Conservation (phyloP, 306 rosid species). For the Lagenaria siceraria region DNA sequence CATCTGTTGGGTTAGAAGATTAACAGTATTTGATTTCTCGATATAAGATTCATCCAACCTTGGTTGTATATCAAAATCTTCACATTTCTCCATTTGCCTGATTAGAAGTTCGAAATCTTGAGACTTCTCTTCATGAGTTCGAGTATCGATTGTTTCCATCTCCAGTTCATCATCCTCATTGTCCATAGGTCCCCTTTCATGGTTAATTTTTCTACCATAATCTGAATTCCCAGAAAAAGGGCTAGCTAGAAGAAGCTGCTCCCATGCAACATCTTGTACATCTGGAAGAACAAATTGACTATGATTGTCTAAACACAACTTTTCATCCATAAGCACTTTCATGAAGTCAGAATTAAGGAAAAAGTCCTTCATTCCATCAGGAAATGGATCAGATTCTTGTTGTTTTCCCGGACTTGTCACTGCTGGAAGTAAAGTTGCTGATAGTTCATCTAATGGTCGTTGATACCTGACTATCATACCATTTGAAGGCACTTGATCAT, state of each 20-base stretch:
- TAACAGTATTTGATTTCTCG: slow-evolving; percentile 25
- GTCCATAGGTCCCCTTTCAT: slow-evolving; percentile 13
- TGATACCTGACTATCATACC: slow-evolving; percentile 57
- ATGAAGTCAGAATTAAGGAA: slow-evolving; percentile 59
- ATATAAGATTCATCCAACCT: slow-evolving; percentile 8
- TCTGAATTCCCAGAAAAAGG: slow-evolving; percentile 29
- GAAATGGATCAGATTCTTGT: slow-evolving; percentile 26
- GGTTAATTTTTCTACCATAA: slow-evolving; percentile 23
- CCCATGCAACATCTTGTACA: slow-evolving; percentile 53
- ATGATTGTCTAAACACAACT: slow-evolving; percentile 29
- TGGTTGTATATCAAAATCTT: slow-evolving; percentile 15
- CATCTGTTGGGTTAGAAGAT: slow-evolving; percentile 30
- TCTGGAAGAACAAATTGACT: slow-evolving; percentile 53
- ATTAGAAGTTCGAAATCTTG: slow-evolving; percentile 28
- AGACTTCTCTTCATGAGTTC: slow-evolving; percentile 17
- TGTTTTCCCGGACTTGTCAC: slow-evolving; percentile 19
- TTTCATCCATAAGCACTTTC: slow-evolving; percentile 72
- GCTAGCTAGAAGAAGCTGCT: slow-evolving; percentile 47
- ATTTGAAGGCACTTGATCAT: slow-evolving; percentile 27
- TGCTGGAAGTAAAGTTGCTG: slow-evolving; percentile 18
- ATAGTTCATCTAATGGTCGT: slow-evolving; percentile 36
- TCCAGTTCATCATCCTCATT: slow-evolving; percentile 30
- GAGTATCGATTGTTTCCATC: slow-evolving; percentile 22
- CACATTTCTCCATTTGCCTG: slow-evolving; percentile 40
- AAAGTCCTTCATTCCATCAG: slow-evolving; percentile 45